A percentile compares a stretch with the other conserved stretches of the same genome.
These are phyloP conservation scores for Corylus avellana DNA, from an alignment of 306 rosid genomes.

Conservation along the genomic window DNA sequence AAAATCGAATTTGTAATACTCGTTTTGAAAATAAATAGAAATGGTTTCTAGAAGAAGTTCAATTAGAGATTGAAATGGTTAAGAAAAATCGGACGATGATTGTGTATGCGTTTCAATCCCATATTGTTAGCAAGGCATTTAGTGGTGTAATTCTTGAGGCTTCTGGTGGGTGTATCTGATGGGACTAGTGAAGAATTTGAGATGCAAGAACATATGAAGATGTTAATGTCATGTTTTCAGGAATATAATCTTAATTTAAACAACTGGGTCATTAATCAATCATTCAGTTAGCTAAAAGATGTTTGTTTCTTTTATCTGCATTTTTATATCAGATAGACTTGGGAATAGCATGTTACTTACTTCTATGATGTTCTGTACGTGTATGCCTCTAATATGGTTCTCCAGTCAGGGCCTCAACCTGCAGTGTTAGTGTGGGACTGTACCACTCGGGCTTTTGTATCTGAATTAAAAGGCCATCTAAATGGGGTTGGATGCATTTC, in stretches of 20 bases:
- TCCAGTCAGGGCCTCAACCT: constrained; percentile 70
- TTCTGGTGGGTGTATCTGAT: not conserved
- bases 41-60: no score
- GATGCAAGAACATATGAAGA: not conserved
- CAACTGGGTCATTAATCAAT: constrained; percentile 7
- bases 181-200: not conserved
- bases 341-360: constrained; percentile 22
- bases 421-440: constrained; percentile 72
- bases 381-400: constrained; percentile 31
- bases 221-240: constrained; percentile 4
- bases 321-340: constrained; percentile 11
- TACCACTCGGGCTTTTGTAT: constrained; percentile 37
- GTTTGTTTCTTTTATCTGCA: constrained; percentile 1
- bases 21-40: not conserved
- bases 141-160: not conserved
- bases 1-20: not conserved
- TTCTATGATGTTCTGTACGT: not conserved
- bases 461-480: constrained; percentile 68
- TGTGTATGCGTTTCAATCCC: not conserved
- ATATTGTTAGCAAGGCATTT: not conserved
- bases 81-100: not conserved
- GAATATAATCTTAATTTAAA: constrained; percentile 16
- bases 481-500: constrained; percentile 65
- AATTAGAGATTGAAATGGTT: not conserved
- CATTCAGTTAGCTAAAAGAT: constrained; percentile 6